phyloP scores from a whole-genome alignment of 1,139 yeast genomes.

The Torulaspora pretoriensis region DNA sequence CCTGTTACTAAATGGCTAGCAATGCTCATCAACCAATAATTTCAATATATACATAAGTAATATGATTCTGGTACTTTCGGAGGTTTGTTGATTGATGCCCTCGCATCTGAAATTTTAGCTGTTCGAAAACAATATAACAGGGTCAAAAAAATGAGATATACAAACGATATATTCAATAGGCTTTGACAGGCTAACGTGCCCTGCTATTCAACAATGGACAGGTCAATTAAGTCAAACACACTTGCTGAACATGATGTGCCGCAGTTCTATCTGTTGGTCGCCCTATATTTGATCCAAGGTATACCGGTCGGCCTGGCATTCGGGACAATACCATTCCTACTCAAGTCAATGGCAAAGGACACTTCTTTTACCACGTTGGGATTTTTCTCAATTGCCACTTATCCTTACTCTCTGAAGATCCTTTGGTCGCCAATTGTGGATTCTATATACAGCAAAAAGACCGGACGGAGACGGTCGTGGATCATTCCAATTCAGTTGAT shows the following conservation, averaged over 20 bases:
- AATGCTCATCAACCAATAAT: not conserved
- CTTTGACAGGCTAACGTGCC: not conserved
- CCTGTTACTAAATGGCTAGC: not conserved
- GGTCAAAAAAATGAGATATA: too few species aligned
- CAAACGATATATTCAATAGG: too few species aligned
- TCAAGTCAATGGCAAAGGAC: constrained; percentile 57
- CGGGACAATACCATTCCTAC: constrained; percentile 89
- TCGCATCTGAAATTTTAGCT: not conserved
- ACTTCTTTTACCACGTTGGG: constrained; percentile 90
- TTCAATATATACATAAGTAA: not conserved
- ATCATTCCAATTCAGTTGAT: constrained; percentile 84
- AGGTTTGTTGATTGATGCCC: not conserved
- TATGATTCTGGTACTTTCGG: not conserved
- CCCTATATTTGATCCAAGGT: constrained; percentile 82
- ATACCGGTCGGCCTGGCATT: constrained; percentile 94
- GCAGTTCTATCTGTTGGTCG: constrained; percentile 66
- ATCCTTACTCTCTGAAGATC: constrained; percentile 87
- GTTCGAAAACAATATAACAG: too few species aligned
- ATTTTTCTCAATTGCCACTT: constrained; percentile 82
- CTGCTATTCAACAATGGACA: constrained; percentile 3
- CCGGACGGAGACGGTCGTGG: constrained; percentile 92
- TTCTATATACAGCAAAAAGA: constrained; percentile 59
- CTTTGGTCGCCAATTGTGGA: constrained; percentile 97
- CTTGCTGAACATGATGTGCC: constrained; percentile 50
- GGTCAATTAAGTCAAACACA: constrained; percentile 2